phyloP scores from a whole-genome alignment of 768 basidiomycete genomes.

The Pleurotus cornucopiae region DNA sequence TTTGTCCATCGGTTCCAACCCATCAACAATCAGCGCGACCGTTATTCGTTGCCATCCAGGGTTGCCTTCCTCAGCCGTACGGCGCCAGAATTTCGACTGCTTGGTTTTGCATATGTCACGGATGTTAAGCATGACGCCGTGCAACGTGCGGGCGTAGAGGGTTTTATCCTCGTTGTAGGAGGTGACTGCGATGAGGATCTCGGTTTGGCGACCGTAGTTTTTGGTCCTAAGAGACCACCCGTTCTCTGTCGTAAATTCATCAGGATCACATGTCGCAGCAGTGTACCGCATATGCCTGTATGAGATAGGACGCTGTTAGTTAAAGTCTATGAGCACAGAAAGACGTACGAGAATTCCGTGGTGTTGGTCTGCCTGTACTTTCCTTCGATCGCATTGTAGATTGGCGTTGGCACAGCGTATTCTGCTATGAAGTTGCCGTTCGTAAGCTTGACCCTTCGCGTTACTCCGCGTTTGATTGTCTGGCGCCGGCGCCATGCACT shows the following conservation, averaged over 20 bases:
- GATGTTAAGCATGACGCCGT: conserved; percentile 96
- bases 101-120: conserved; percentile 96
- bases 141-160: conserved; percentile 83
- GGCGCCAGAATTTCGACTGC: conserved; percentile 87
- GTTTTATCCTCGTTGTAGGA: conserved; percentile 92
- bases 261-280: conserved; percentile 89
- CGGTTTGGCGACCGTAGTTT: conserved; percentile 84
- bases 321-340: not conserved
- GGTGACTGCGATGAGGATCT: conserved; percentile 90
- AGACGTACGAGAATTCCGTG: conserved; percentile 69
- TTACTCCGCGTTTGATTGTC: conserved; percentile 69
- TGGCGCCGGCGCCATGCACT: conserved; percentile 52
- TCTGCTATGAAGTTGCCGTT: conserved; percentile 73
- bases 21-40: conserved; percentile 87
- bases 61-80: conserved; percentile 73
- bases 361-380: conserved; percentile 53
- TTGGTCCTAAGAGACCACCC: conserved; percentile 85
- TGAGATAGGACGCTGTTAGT: not conserved
- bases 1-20: conserved; percentile 94
- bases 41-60: conserved; percentile 90
- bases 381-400: conserved; percentile 60
- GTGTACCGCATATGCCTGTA: conserved; percentile 87
- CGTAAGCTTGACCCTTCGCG: conserved; percentile 70
- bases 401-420: conserved; percentile 62
- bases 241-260: conserved; percentile 72